These are phyloP conservation scores for Tuber melanosporum DNA, from an alignment of 495 filamentous ascomycete species.

Conservation along the genomic window DNA sequence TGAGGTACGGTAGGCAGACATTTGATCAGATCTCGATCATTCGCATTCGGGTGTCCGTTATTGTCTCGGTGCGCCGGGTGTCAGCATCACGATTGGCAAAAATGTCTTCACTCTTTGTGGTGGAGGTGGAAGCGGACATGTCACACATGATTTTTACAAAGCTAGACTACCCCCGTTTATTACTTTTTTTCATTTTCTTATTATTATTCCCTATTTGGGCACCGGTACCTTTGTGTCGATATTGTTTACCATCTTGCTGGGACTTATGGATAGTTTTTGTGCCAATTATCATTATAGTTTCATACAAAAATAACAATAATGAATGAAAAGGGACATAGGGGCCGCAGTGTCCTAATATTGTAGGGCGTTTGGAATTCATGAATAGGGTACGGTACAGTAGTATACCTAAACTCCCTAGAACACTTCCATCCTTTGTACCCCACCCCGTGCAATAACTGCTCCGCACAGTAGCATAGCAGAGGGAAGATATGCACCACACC, in stretches of 20 bases:
- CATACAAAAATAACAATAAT: background rate
- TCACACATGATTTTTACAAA: background rate
- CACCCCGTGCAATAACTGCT: background rate
- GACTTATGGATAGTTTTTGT: background rate
- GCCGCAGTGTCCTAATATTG: background rate
- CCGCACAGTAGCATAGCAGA: background rate
- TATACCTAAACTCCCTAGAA: background rate
- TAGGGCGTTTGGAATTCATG: background rate
- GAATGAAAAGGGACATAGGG: background rate
- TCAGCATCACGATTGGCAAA: background rate
- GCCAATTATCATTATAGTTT: background rate
- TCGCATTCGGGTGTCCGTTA: background rate
- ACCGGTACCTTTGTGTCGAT: background rate
- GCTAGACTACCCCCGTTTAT: background rate
- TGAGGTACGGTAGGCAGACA: background rate
- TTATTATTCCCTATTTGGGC: background rate
- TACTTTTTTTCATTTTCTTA: background rate
- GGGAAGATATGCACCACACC: background rate
- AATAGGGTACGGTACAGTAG: background rate
- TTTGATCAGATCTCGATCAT: conserved; percentile 1
- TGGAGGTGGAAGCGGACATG: background rate
- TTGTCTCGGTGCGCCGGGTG: conserved; percentile 4
- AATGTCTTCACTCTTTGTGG: background rate
- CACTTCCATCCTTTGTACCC: background rate
- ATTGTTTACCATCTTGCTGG: background rate